Percentiles rank a stretch among this genome's conserved stretches.
Evolutionary conservation across 495 filamentous ascomycete genomes (phyloP).

Genomic region (Penicillium angulare): DNA sequence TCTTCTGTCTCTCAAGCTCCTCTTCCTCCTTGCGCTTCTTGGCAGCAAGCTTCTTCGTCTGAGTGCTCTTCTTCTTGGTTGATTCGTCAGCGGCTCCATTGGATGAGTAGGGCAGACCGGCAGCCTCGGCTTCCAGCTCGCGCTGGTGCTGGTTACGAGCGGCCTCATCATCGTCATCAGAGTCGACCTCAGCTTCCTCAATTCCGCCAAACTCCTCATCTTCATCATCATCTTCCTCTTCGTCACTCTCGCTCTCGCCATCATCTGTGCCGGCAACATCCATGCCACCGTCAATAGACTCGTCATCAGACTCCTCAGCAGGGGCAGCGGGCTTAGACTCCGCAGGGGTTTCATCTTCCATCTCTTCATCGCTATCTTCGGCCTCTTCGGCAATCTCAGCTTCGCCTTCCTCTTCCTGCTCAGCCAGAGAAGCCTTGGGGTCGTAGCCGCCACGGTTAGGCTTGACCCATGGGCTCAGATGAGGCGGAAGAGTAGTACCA

Average conservation of each 20-base stretch:
- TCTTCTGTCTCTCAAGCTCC: constrained; percentile 81
- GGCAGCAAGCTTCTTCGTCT: constrained; percentile 63
- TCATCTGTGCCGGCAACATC: constrained; percentile 53
- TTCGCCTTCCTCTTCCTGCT: constrained; percentile 77
- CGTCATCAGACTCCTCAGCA: constrained; percentile 33
- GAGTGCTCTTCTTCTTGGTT: constrained; percentile 57
- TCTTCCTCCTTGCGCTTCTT: constrained; percentile 76
- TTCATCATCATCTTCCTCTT: constrained; percentile 36
- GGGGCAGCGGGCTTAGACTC: constrained; percentile 20
- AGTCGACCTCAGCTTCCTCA: constrained; percentile 40
- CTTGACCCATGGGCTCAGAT: constrained; percentile 96
- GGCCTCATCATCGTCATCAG: constrained; percentile 48
- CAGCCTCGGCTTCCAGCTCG: constrained; percentile 88
- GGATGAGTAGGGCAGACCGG: constrained; percentile 51
- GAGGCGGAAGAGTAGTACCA: constrained; percentile 83
- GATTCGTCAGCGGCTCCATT: constrained; percentile 32
- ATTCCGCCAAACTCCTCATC: constrained; percentile 41
- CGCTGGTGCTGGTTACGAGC: constrained; percentile 65
- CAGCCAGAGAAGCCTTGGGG: constrained; percentile 73
- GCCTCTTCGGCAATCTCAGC: constrained; percentile 68
- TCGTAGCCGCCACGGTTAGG: constrained; percentile 80
- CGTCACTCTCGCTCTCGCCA: constrained; percentile 45
- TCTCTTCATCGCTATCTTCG: constrained; percentile 42
- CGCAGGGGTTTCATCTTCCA: constrained; percentile 35
- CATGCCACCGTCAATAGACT: constrained; percentile 56